Base-by-base conservation (phyloP, 2,329 filamentous ascomycete genomes). In the Ceratocystis colombiana region DNA sequence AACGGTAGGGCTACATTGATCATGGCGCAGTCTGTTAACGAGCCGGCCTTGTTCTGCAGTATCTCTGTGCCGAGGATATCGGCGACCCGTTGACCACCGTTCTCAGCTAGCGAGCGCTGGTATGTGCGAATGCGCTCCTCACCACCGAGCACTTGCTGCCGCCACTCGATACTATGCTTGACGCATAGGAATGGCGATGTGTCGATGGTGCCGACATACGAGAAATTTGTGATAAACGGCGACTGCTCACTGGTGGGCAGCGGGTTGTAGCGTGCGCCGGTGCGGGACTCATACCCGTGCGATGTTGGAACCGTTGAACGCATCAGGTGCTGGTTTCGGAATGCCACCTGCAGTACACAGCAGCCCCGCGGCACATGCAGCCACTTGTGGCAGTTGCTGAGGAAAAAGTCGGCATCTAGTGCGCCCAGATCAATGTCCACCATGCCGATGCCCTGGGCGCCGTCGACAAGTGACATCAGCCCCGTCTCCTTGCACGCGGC, bases 381-480 rank as follows among this genome's bases (percentile, higher is more conserved):
- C 93, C 93, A 97, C 78, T 96, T 96, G 78, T 96, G 89, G 71
- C 86, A 89, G 74, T 96, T 96, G 66, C 82, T 87, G 15, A 93
- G 82, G 72, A 95, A 89, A 76, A 96, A 96, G 74, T 96, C 92
- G 0, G 90, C 86, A 69, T 91, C 83, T 2, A 91, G 76, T 3
- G 76, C 74, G 0, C 73, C 69, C 15, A 96, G 76, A 74, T 95
- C 83, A 6, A 96, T 74, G 0, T 82, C 79, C 6, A 96, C 80
- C 75, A 94, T 88, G 1, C 93, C 93, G 28, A 96, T 77, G 0
- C 88, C 87, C 75, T 97, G 93, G 0, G 93, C 93, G 17, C 84
- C 92, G 73, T 97, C 93, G 46, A 96, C 79, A 22, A 90, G 77
- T 71, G 87, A 91, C 65, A 93, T 73, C 2, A 96, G 77, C 0